Conservation (phyloP, 1,139 yeast genomes). For the Scheffersomyces segobiensis region DNA sequence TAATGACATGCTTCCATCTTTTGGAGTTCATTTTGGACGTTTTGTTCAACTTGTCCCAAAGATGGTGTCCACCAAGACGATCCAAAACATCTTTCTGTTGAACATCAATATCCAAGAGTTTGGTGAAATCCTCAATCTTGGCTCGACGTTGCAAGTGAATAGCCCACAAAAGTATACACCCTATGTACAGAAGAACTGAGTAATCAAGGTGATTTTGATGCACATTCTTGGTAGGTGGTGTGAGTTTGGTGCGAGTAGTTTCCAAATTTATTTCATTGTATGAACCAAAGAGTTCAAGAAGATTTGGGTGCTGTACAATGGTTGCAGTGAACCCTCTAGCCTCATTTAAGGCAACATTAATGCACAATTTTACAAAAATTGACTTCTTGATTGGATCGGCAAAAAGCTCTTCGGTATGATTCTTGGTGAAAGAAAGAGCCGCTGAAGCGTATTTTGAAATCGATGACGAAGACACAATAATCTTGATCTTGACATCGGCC, state of each 20-base stretch:
- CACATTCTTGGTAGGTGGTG: slow-evolving; percentile 34
- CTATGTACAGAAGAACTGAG: slow-evolving; percentile 39
- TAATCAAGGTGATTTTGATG: slow-evolving; percentile 44
- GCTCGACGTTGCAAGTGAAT: slow-evolving; percentile 25
- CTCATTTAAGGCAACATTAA: slow-evolving; percentile 41
- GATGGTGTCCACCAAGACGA: slow-evolving; percentile 42
- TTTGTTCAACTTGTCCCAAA: slow-evolving; percentile 45
- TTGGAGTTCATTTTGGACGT: slow-evolving; percentile 40
- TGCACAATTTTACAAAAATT: slow-evolving; percentile 34
- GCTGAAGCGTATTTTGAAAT: slow-evolving; percentile 34
- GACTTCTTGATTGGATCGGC: slow-evolving; percentile 22
- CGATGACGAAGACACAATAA: slow-evolving; percentile 33
- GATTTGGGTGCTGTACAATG: slow-evolving; percentile 25
- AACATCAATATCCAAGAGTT: slow-evolving; percentile 21
- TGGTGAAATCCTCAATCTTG: slow-evolving; percentile 16
- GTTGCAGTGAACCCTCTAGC: slow-evolving; percentile 39
- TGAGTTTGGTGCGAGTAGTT: slow-evolving; percentile 35
- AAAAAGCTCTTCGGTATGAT: slow-evolving; percentile 30
- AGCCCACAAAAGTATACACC: slow-evolving; percentile 46
- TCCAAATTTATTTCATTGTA: slow-evolving; percentile 38
- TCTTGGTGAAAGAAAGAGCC: slow-evolving; percentile 28
- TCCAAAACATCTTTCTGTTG: slow-evolving; percentile 21
- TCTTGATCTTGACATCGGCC: slow-evolving; percentile 43
- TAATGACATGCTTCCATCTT: slow-evolving; percentile 48
- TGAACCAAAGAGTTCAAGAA: slow-evolving; percentile 31